These are phyloP conservation scores for Daucus carota DNA, from an alignment of 129 eudicot species.

Conservation along the genomic window DNA sequence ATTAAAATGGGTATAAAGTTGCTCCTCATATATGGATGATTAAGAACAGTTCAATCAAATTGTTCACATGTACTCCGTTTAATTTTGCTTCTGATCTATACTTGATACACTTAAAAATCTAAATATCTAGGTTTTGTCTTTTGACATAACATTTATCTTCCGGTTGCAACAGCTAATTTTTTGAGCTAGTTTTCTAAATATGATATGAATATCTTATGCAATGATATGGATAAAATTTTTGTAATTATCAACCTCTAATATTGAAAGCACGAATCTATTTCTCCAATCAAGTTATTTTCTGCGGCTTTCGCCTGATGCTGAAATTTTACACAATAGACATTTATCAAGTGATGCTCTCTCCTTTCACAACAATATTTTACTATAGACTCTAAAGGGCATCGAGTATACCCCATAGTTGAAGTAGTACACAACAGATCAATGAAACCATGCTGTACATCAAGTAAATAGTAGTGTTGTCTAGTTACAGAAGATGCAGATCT, in stretches of 20 bases:
- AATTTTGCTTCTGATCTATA: background rate
- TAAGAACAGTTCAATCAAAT: background rate
- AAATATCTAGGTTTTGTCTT: background rate
- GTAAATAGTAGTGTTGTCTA: background rate
- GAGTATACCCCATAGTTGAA: background rate
- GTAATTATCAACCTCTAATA: background rate
- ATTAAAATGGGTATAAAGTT: background rate
- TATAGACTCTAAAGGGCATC: background rate
- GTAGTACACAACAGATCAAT: background rate
- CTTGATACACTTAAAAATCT: background rate
- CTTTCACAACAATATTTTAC: background rate
- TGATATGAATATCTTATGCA: background rate
- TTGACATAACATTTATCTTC: background rate
- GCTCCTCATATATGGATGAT: background rate
- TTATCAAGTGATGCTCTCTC: background rate
- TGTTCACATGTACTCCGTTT: background rate
- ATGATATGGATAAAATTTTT: background rate
- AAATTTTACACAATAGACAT: background rate
- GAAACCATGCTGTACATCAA: background rate
- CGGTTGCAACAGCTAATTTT: background rate
- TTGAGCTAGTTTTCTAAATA: background rate
- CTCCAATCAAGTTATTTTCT: background rate
- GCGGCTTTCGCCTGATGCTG: background rate
- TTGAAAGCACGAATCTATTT: background rate
- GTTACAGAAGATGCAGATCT: constrained; percentile 6